Base-by-base conservation (phyloP, 495 filamentous ascomycete genomes). In the Arthonia radiata region DNA sequence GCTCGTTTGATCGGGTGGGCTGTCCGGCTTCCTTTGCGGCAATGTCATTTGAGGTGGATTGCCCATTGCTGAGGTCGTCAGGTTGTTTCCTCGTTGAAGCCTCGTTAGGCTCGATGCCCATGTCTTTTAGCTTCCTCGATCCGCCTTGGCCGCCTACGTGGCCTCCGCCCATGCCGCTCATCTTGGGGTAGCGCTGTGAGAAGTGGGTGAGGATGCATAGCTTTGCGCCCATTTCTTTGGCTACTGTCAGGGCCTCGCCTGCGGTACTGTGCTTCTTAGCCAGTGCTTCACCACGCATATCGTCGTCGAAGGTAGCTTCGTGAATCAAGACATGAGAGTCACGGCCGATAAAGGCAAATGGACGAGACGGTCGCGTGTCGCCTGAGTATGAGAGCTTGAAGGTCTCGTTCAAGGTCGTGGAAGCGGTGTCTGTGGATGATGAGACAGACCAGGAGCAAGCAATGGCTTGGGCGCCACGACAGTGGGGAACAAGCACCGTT, bases 281-380 rank as follows among this genome's bases (percentile, higher is more conserved):
- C 1, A 59, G 40, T 7, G 86, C 86, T 27, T 89, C 78, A 3
- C 59, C 67, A 9, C 41, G 22, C 27, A 91, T 56, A 38, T 86
- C 74, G 36, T 90, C 72, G 19, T 83, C 73, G 38, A 97, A 97
- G 0, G 86, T 97, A 31, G 82, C 81, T 57, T 97, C 86, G 53
- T 97, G 86, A 26, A 97, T 64, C 2, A 92, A 57, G 2, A 97
- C 52, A 3, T 80, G 86, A 1, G 74, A 69, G 11, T 62, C 72
- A 8, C 50, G 45, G 12, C 77, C 86, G 25, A 90, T 74, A 10
- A 40, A 24, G 5, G 63, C 64, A 34, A 94, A 93, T 0, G 42
- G 35, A 0, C 48, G 31, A 3, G 67, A 78, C 0, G 86, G 86
- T 3, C 86, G 59, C 40, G 81, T 91, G 47, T 97, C 86, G 25